These are phyloP conservation scores for Blastomyces gilchristii DNA, from an alignment of 2,329 filamentous ascomycete genomes.

Conservation along the genomic window DNA sequence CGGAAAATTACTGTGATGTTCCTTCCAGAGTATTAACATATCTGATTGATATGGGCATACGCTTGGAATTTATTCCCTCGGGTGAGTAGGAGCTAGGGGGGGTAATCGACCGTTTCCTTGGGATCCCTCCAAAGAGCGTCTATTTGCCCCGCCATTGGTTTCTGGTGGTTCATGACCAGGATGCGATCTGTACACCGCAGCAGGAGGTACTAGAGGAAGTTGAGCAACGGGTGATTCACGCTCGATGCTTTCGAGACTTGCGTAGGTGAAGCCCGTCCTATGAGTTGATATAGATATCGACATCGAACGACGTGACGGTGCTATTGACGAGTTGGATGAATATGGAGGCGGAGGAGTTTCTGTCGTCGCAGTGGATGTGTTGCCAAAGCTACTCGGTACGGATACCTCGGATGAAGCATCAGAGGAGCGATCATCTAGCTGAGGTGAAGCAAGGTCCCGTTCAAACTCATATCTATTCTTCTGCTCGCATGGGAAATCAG, in stretches of 20 bases:
- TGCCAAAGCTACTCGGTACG: slow-evolving; percentile 35
- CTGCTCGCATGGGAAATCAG: slow-evolving; percentile 21
- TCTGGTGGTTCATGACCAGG: slow-evolving; percentile 1
- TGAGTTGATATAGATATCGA: slow-evolving; percentile 26
- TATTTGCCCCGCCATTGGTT: not conserved
- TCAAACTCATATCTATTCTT: slow-evolving; percentile 24
- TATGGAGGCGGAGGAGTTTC: slow-evolving; percentile 36
- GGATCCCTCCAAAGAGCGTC: slow-evolving; percentile 4
- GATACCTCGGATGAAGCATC: slow-evolving; percentile 34
- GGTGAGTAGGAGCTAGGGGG: not conserved
- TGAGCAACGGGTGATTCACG: slow-evolving; percentile 18
- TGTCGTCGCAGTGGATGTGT: slow-evolving; percentile 35
- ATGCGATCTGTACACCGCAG: slow-evolving; percentile 17
- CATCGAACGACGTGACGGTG: slow-evolving; percentile 21
- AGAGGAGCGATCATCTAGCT: slow-evolving; percentile 24
- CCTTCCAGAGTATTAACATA: not conserved
- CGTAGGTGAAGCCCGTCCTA: slow-evolving; percentile 10
- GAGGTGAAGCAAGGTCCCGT: slow-evolving; percentile 4
- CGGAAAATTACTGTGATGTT: not conserved
- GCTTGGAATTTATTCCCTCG: not conserved
- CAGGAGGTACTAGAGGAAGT: slow-evolving; percentile 23
- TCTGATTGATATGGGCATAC: not conserved
- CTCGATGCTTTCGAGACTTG: slow-evolving; percentile 9
- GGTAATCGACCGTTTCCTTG: not conserved
- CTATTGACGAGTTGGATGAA: slow-evolving; percentile 25